These are phyloP conservation scores for Daedaleopsis sinensis DNA, from an alignment of 768 basidiomycete genomes.

Conservation along the genomic window DNA sequence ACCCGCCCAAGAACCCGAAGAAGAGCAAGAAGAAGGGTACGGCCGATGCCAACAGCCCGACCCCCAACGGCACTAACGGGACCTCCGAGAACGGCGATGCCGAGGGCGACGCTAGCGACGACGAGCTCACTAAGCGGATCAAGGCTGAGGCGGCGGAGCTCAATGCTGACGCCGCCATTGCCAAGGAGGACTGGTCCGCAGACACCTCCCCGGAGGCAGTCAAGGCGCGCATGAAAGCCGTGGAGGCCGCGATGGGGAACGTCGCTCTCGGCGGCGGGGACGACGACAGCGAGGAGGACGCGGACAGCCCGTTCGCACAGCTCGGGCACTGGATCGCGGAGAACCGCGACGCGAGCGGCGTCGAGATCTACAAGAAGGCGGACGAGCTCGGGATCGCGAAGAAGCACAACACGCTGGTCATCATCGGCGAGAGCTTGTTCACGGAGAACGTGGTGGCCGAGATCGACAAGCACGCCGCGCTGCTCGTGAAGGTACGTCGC, in stretches of 20 bases:
- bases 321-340: slow-evolving; percentile 89
- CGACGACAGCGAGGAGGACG: slow-evolving; percentile 87
- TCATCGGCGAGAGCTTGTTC: slow-evolving; percentile 85
- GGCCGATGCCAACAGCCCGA: slow-evolving; percentile 41
- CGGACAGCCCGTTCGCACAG: slow-evolving; percentile 81
- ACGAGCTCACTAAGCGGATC: slow-evolving; percentile 88
- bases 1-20: slow-evolving; percentile 89
- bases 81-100: slow-evolving; percentile 44
- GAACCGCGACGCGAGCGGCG: slow-evolving; percentile 56
- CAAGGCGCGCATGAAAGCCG: slow-evolving; percentile 73
- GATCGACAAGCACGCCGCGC: slow-evolving; percentile 61
- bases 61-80: slow-evolving; percentile 43
- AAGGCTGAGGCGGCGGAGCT: slow-evolving; percentile 86
- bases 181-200: slow-evolving; percentile 86
- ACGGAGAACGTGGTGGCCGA: slow-evolving; percentile 69
- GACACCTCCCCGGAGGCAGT: slow-evolving; percentile 91
- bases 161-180: slow-evolving; percentile 59
- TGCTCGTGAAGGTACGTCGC: slow-evolving; percentile 74
- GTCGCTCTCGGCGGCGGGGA: slow-evolving; percentile 60
- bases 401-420: slow-evolving; percentile 89
- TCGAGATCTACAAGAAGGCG: slow-evolving; percentile 84
- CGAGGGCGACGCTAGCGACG: slow-evolving; percentile 61
- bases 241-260: slow-evolving; percentile 61
- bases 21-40: slow-evolving; percentile 64
- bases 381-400: slow-evolving; percentile 91